Conservation (phyloP, 2,329 filamentous ascomycete genomes). For the Talaromyces sp. region DNA sequence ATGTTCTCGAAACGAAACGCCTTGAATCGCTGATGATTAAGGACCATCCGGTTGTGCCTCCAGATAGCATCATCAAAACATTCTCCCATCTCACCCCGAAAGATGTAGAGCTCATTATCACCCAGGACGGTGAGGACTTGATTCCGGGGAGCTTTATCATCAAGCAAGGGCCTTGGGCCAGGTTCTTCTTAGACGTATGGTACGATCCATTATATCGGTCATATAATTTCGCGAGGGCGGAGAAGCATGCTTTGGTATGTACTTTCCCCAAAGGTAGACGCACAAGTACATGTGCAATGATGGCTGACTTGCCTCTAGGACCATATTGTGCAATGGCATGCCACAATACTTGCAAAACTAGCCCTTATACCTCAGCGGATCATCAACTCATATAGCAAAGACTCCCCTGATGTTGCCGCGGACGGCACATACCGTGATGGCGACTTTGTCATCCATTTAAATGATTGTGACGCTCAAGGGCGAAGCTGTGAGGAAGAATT, state of each 20-base stretch:
- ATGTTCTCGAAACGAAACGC: constrained; percentile 63
- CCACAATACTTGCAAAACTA: constrained; percentile 85
- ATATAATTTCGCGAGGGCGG: constrained; percentile 96
- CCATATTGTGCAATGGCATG: constrained; percentile 93
- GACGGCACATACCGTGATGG: constrained; percentile 73
- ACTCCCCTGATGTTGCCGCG: constrained; percentile 33
- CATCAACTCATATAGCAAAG: constrained; percentile 71
- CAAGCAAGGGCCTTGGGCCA: constrained; percentile 81
- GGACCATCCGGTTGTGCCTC: constrained; percentile 82
- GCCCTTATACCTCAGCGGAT: constrained; percentile 82
- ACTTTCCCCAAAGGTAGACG: constrained; percentile 29
- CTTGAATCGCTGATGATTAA: constrained; percentile 79
- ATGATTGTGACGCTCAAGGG: constrained; percentile 61
- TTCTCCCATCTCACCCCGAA: constrained; percentile 75
- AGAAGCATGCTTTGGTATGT: constrained; percentile 77
- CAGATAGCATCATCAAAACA: constrained; percentile 95
- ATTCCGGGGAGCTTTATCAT: constrained; percentile 74
- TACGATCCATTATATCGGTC: constrained; percentile 88
- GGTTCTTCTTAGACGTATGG: constrained; percentile 92
- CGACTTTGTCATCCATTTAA: constrained; percentile 77
- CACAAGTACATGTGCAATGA: background rate
- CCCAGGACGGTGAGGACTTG: constrained; percentile 79
- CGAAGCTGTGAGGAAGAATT: constrained; percentile 71
- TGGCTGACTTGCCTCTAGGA: constrained; percentile 52
- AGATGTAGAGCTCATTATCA: constrained; percentile 75